Conservation (phyloP, 1,139 yeast species). For the Taphrina populina region DNA sequence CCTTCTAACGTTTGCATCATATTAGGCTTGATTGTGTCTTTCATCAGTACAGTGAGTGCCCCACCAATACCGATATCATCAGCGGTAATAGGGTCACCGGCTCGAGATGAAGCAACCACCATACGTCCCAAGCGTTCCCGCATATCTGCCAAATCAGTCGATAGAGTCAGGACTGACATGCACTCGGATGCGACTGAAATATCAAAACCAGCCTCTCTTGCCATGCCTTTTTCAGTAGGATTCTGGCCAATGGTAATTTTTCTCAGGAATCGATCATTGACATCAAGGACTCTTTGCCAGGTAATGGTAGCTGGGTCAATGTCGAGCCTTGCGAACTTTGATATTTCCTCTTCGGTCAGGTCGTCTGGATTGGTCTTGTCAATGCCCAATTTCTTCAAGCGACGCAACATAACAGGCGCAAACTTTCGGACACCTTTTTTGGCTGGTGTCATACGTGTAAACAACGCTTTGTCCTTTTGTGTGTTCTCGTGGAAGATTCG, state of each 20-base stretch:
- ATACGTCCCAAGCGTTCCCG: slow-evolving; percentile 85
- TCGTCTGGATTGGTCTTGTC: slow-evolving; percentile 77
- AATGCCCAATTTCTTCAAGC: slow-evolving; percentile 79
- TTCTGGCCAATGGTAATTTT: slow-evolving; percentile 91
- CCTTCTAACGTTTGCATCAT: slow-evolving; percentile 98
- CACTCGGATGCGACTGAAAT: slow-evolving; percentile 96
- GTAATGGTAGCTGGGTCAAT: slow-evolving; percentile 93
- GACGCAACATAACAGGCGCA: slow-evolving; percentile 72
- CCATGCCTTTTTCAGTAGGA: slow-evolving; percentile 88
- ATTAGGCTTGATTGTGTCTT: slow-evolving; percentile 96
- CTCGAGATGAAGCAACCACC: slow-evolving; percentile 79
- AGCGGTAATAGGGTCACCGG: slow-evolving; percentile 89
- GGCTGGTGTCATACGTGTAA: slow-evolving; percentile 81
- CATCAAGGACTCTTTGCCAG: slow-evolving; percentile 95
- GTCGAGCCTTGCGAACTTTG: slow-evolving; percentile 77
- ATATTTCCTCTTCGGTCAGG: slow-evolving; percentile 74
- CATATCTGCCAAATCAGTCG: slow-evolving; percentile 78
- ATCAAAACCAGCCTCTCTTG: slow-evolving; percentile 90
- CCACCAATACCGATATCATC: slow-evolving; percentile 98
- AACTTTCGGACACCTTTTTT: slow-evolving; percentile 80
- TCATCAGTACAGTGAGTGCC: slow-evolving; percentile 89
- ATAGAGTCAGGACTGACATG: slow-evolving; percentile 95
- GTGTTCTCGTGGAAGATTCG: slow-evolving; percentile 95
- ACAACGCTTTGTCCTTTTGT: slow-evolving; percentile 85
- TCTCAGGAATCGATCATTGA: slow-evolving; percentile 90